Base-by-base conservation (phyloP, 148 eudicot species). In the Silene uniflora region DNA sequence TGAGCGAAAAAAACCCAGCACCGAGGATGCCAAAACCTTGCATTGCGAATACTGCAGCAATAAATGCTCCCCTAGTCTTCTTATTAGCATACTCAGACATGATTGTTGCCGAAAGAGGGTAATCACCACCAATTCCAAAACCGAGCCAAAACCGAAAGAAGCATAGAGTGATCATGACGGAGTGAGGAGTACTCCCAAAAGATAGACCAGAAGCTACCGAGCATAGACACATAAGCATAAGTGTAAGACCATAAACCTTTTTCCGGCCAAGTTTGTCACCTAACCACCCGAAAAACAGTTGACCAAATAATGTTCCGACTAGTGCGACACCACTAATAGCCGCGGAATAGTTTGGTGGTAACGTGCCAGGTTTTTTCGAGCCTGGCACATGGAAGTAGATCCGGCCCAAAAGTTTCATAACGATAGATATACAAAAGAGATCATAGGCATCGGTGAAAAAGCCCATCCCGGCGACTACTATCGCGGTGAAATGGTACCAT, bases 361-460 rank as follows among this genome's bases (percentile, higher is more conserved):
- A 73, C 0, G 82, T 72, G 42, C 92, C 92, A 6, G 92, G 92
- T 44, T 81, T 87, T 0, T 10, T 9, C 0, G 88, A 77, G 27
- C 80, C 79, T 0, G 81, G 79, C 10, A 74, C 69, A 17, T 85
- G 85, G 73, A 81, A 89, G 75, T 89, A 89, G 49, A 89, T 78
- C 58, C 92, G 90, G 2, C 92, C 92, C 5, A 89, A 75, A 52
- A 89, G 76, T 42, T 89, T 89, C 2, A 90, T 87, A 32, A 89
- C 90, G 1, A 87, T 55, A 29, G 92, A 89, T 44, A 89, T 89
- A 81, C 88, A 89, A 66, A 89, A 89, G 3, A 89, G 80, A 66
- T 89, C 92, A n/a, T 87, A 89, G n/a, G 92, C 92, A 10, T 89
- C 88, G 0, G 92, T 89, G 81, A 89, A 85, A 71, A 89, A 87